Conservation (phyloP, 2,329 filamentous ascomycete genomes). For the Tolypocladium pustulatum region DNA sequence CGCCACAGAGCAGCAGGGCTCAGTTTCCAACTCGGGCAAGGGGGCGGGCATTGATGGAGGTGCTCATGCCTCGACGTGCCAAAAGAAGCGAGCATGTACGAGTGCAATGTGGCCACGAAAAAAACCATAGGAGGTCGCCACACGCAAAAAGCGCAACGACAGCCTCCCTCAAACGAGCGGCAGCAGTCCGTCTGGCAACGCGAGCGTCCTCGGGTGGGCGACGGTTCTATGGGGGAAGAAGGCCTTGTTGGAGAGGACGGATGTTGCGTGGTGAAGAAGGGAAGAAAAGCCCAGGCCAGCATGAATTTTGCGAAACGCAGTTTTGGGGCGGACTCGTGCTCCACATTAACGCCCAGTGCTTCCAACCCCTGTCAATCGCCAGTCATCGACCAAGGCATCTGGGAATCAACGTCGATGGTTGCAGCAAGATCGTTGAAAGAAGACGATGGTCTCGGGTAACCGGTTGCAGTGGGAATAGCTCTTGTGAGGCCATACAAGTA, state of each 20-base stretch:
- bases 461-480: too few species aligned
- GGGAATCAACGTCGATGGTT: too few species aligned
- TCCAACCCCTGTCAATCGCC: too few species aligned
- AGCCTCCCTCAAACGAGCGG: constrained; percentile 35
- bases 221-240: constrained; percentile 13
- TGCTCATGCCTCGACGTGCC: too few species aligned
- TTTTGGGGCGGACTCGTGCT: background rate
- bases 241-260: constrained; percentile 12
- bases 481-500: too few species aligned
- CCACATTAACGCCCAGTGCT: background rate
- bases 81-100: background rate
- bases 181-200: constrained; percentile 25
- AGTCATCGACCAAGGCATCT: too few species aligned
- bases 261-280: constrained; percentile 20
- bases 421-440: too few species aligned
- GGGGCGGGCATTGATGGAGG: too few species aligned
- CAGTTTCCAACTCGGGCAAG: too few species aligned
- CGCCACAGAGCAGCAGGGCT: too few species aligned
- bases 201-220: constrained; percentile 5
- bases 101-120: constrained; percentile 26
- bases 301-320: background rate
- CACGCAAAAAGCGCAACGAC: constrained; percentile 20
- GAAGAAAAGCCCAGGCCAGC: constrained; percentile 5
- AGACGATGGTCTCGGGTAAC: too few species aligned
- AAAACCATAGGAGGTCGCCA: constrained; percentile 34